A percentile compares a stretch with the other conserved stretches of the same genome.
These are phyloP conservation scores for Ustilago tritici DNA, from an alignment of 1,284 basidiomycete species.

Conservation along the genomic window DNA sequence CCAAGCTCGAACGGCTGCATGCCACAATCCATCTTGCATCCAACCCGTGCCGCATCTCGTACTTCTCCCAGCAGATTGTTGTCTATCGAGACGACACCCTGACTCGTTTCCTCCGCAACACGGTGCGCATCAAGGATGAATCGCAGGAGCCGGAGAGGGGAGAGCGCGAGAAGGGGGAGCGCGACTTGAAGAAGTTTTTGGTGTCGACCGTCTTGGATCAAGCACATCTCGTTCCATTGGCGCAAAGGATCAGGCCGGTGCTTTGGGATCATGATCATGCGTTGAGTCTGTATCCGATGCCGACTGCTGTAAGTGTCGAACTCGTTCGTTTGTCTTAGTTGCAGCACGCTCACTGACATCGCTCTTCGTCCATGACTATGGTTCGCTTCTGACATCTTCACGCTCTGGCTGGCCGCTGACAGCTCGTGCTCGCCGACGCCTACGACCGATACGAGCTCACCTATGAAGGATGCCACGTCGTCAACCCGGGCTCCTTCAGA, in stretches of 20 bases:
- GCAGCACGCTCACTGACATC: too few species aligned
- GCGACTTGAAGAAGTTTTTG: conserved; percentile 44
- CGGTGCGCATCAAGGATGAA: conserved; percentile 62
- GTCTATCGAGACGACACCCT: conserved; percentile 93
- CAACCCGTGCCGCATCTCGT: conserved; percentile 94
- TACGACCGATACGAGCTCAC: conserved; percentile 96
- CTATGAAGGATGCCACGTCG: conserved; percentile 97
- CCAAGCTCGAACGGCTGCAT: conserved; percentile 30
- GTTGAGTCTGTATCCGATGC: conserved; percentile 91
- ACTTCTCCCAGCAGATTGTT: conserved; percentile 96
- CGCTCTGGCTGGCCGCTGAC: conserved; percentile 66
- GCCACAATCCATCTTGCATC: conserved; percentile 75
- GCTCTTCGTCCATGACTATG: too few species aligned
- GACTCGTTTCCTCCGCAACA: conserved; percentile 90
- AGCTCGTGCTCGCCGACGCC: conserved; percentile 93
- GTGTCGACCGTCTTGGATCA: conserved; percentile 70
- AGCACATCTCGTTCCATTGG: conserved; percentile 81
- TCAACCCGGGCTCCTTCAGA: conserved; percentile 83
- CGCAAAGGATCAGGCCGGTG: conserved; percentile 83
- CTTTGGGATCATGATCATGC: conserved; percentile 92
- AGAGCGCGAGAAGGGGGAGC: conserved; percentile 60
- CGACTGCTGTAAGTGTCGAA: conserved; percentile 79
- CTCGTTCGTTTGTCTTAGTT: too few species aligned
- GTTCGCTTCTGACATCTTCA: conserved; percentile 1
- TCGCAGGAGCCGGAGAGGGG: conserved; percentile 42